Evolutionary conservation across 495 filamentous ascomycete species (phyloP), one percentile per base, ranked within the genome.

Genomic region (Talaromyces ruber): DNA sequence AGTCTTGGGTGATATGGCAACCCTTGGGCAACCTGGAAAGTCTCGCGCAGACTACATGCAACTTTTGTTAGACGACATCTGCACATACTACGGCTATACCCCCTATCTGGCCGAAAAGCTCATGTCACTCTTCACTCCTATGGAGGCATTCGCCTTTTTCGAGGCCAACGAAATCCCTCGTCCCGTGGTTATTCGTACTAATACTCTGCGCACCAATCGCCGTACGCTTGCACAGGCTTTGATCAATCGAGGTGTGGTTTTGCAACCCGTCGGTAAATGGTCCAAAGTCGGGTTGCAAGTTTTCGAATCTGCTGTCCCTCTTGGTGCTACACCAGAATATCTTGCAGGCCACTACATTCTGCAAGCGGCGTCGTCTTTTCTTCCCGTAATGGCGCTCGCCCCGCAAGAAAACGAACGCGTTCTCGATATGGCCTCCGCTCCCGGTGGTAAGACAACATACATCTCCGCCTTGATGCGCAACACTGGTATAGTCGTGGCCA

Each of bases 231-330:
- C 94, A 28, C 93, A 97, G 71, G 84, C 92, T 2, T 82, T 98
- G 43, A 98, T 98, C 80, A 97, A 97, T 77, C 91, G 94, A 57
- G 94, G 94, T 62, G 94, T 98, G 50, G 93, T 92, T 18, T 82
- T 98, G 34, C 94, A 98, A 73, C 94, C 94, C 11, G 90, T 98
- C 1, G 94, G 94, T 43, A 98, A 98, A 71, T 98, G 94, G 94
- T 94, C 90, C 37, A 98, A 98, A 74, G 90, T 98, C 65, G 94
- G 94, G 47, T 82, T 98, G 9, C 94, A 98, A 72, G 83, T 98
- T 29, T 98, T 98, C 75, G 95, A 98, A 68, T 89, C 88, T 53
- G 86, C 86, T 59, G 95, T 98, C 0, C 94, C 94, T 2, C 83
- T 97, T n/a, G 95, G 93, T 78, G 95, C 95, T 24, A 98, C 95